Evolutionary conservation across 305 asterid genomes (phyloP).

Genomic region (Striga hermonthica): DNA sequence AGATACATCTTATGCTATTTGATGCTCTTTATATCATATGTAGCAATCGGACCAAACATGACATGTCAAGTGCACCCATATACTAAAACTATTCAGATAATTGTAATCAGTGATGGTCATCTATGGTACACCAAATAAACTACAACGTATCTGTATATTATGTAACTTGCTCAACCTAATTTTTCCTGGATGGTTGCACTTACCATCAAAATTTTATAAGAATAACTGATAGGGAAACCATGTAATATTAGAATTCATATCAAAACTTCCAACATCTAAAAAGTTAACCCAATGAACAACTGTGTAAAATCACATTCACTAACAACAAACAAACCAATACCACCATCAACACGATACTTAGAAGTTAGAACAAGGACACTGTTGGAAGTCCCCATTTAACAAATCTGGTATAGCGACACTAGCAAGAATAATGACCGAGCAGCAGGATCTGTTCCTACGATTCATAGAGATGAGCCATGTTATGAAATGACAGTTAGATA

Average conservation of each 20-base stretch:
- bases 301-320: neutral
- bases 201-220: neutral
- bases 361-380: neutral
- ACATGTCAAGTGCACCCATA: conserved; percentile 22
- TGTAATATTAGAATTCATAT: conserved; percentile 9
- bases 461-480: neutral
- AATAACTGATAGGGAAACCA: neutral
- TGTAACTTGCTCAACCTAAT: conserved; percentile 1
- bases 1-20: conserved; percentile 20
- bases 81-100: neutral
- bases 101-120: too few relatives aligned
- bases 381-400: neutral
- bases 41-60: conserved; percentile 16
- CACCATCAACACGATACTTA: conserved; percentile 11
- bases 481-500: neutral
- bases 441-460: conserved; percentile 1
- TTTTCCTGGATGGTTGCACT: neutral
- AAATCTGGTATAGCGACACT: neutral
- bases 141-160: too few relatives aligned
- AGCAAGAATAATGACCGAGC: neutral
- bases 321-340: too few relatives aligned
- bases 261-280: neutral
- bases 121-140: too few relatives aligned
- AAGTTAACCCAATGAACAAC: conserved; percentile 1
- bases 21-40: conserved; percentile 16